These are phyloP conservation scores for Auricularia cornea DNA, from an alignment of 768 basidiomycete species.

Conservation along the genomic window DNA sequence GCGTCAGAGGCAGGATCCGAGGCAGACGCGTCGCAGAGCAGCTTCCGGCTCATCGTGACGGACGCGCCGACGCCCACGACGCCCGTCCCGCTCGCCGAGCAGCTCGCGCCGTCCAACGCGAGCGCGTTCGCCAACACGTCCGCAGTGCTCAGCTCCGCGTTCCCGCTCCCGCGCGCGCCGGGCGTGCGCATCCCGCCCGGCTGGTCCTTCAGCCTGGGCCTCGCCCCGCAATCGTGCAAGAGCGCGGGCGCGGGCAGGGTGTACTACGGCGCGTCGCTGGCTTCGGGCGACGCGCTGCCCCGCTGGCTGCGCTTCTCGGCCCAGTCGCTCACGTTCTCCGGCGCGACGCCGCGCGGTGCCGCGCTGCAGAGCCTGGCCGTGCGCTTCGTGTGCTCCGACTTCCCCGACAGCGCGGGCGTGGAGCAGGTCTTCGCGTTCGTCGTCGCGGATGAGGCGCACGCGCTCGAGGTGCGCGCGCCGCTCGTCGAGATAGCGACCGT, in stretches of 20 bases:
- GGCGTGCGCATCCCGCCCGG: neutral
- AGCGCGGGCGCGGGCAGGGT: neutral
- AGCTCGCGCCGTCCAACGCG: neutral
- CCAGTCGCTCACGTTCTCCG: neutral
- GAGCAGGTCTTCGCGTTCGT: neutral
- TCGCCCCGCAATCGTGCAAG: neutral
- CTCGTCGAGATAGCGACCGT: neutral
- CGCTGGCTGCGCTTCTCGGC: neutral
- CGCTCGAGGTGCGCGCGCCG: neutral
- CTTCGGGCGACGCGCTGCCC: neutral
- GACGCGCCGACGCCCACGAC: neutral
- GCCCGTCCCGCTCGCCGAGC: neutral
- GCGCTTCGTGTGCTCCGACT: neutral
- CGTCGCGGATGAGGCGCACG: neutral
- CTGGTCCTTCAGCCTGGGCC: neutral
- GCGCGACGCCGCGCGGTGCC: neutral
- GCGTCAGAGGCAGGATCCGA: neutral
- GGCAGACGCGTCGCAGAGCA: neutral
- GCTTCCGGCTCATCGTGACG: neutral
- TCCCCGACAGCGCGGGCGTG: neutral
- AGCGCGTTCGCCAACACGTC: neutral
- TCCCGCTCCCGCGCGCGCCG: neutral
- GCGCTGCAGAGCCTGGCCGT: neutral
- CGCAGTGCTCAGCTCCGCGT: neutral
- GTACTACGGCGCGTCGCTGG: neutral